Base-by-base conservation (phyloP, 768 basidiomycete species). In the Hortiboletus campestris region DNA sequence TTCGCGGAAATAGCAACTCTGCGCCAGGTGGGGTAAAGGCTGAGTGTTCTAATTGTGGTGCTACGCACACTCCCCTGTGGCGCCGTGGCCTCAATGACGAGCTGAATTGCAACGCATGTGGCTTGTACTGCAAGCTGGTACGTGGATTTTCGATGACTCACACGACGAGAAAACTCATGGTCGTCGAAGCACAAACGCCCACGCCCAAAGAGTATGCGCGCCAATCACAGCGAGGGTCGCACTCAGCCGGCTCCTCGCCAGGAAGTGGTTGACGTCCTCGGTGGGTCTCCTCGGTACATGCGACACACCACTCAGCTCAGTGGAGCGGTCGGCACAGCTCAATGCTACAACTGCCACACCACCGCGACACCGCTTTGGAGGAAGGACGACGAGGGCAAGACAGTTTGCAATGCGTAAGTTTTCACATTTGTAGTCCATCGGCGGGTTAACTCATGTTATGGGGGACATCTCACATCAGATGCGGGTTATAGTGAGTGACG, bases 341-440 rank as follows among this genome's bases (percentile, higher is more conserved):
- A 91, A 76, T 94, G 91, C 75, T 91, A 86, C 73, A 93, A 92
- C 66, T 93, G 91, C 75, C 88, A 91, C 65, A 93, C 91, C 22
- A 92, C 89, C 3, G 89, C 90, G 14, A 92, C 91, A 6, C 91
- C 91, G 13, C 81, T 93, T 39, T 93, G 91, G 91, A 81, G 91
- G 59, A 93, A 93, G 72, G 91, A 93, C 63, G 90, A 92, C 63
- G 91, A 92, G 72, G 91, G 91, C 51, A 90, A 90, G 76, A 93
- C 91, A 0, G 89, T 93, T 39, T 93, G 91, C 76, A 93, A 93
- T 64, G 91, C 91, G 87, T 92, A 69, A 71, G 87, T 83, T n/a
- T 42, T 47, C n/a, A 6, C n/a, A 16, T 48, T 10, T 13, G 28
- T 39, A n/a, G 32, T 55, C 50, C 43, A n/a, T 50, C 46, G 51